These are phyloP conservation scores for Carnegiea gigantea DNA, from an alignment of 179 eudicot species.

Conservation along the genomic window DNA sequence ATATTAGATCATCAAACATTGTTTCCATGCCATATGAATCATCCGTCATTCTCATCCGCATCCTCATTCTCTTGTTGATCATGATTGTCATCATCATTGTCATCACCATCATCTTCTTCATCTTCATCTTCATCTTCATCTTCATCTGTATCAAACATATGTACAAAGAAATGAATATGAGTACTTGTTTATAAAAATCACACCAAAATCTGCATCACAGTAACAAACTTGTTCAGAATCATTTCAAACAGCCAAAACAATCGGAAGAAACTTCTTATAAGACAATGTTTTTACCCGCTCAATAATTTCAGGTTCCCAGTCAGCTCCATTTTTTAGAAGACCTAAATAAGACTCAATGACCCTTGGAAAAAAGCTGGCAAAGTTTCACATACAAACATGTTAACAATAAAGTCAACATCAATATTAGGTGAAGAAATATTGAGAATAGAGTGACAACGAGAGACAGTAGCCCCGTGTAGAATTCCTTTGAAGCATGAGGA, in stretches of 20 bases:
- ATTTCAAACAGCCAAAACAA: neutral
- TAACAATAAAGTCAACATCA: neutral
- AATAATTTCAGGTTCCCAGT: conserved; percentile 76
- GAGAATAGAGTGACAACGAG: neutral
- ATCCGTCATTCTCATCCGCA: too few species aligned
- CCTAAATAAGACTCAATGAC: conserved; percentile 49
- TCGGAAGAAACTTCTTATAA: neutral
- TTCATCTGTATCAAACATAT: too few species aligned
- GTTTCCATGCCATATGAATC: too few species aligned
- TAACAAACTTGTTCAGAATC: conserved; percentile 10
- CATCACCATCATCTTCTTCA: too few species aligned
- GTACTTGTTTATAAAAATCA: too few species aligned
- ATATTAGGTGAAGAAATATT: neutral
- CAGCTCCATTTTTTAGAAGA: conserved; percentile 85
- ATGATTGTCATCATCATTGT: too few species aligned
- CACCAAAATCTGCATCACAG: conserved; percentile 74
- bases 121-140: too few species aligned
- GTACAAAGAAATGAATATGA: too few species aligned
- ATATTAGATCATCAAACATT: too few species aligned
- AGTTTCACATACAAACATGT: neutral
- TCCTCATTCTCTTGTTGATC: too few species aligned
- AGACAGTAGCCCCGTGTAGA: neutral
- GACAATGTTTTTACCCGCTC: conserved; percentile 61
- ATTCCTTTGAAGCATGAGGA: neutral
- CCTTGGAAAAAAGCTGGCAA: conserved; percentile 68